Base-by-base conservation (phyloP, 2,329 filamentous ascomycete genomes). In the Aspergillus brunneoviolaceus region DNA sequence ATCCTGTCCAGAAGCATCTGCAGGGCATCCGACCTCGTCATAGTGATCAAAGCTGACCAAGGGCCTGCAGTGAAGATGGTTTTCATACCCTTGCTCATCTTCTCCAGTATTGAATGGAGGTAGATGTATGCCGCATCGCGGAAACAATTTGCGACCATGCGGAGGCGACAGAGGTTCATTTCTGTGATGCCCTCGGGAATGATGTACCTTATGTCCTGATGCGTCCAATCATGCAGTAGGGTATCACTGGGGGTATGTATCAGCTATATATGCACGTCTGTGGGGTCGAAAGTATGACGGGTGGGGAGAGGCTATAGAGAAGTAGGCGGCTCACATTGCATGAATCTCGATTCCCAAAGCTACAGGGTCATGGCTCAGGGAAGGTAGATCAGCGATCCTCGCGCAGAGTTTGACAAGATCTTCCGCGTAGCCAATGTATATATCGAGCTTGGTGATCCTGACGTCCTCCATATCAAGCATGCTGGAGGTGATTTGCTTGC, bases 401-500 rank as follows among this genome's bases (percentile, higher is more conserved):
- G 71, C 67, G 52, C 73, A 76, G 29, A 73, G 59, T 58, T 72
- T 72, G 25, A 76, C 65, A 3, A 76, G 63, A 16, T 74, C 69
- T 56, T 76, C 74, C 0, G 74, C 76, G 54, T 75, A 76, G 2
- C 74, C 74, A 39, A 76, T 67, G 53, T 76, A 76, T 25, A 74
- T 74, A 51, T 76, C 74, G 7, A 76, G 60, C 57, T 70, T 74
- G 12, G 67, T 72, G 31, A 68, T 56, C 4, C 63, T 66, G 27
- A 71, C 61, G 25, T 68, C 58, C 14, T 69, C 67, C 4, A 68
- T 62, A 14, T 65, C 65, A 6, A 65, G 58, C 6, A 62, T 59
- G 16, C 60, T 35, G 14, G 60, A 62, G 11, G 63, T 64, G 48
- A 69, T 65, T 16, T 64, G 65, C n/a, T 65, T 70, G 29, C 64